Base-by-base conservation (phyloP, 768 basidiomycete species). In the Cystoderma amianthinum region DNA sequence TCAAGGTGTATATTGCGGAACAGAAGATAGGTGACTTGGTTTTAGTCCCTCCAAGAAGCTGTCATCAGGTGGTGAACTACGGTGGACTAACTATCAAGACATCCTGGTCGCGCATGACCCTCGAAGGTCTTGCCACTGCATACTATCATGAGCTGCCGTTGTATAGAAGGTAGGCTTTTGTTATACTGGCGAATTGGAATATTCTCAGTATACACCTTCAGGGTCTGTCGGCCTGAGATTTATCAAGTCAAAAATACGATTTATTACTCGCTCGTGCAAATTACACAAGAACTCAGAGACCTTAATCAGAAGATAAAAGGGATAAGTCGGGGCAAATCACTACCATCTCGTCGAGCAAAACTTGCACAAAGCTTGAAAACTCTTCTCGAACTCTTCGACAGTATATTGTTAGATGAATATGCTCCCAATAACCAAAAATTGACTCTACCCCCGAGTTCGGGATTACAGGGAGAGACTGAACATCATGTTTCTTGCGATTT, bases 81-180 rank as follows among this genome's bases (percentile, higher is more conserved):
- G 85, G 89, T 17, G 87, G 89, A 10, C 71, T 92, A 17, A 87
- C 85, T 0, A 67, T 90, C 56, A 92, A 92, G 60, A 79, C 80
- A 3, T 84, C 85, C 1, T 92, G 89, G 89, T 90, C 87, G 1
- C 69, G 89, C 35, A 90, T 92, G 86, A 82, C 85, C 5, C 51
- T 84, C 19, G 55, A 62, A 36, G 82, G 85, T 3, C 56, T 88
- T 11, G 55, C 58, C 30, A 64, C 68, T 1, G 83, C 87, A 2
- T 65, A 84, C 22, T 72, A 77, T 50, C 74, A 84, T 33, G 89
- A 92, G 48, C 66, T 92, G 23, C 85, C 85, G 0, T 72, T 92
- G 11, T 92, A 91, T 56, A 76, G 78, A 55, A 71, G 89, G 89
- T 88, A 43, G 44, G 64, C 42, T 3, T 7, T 32, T 40, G 19